Evolutionary conservation across 306 rosid species (phyloP), one percentile per base, ranked within the genome.

Genomic region (Fragaria iinumae): DNA sequence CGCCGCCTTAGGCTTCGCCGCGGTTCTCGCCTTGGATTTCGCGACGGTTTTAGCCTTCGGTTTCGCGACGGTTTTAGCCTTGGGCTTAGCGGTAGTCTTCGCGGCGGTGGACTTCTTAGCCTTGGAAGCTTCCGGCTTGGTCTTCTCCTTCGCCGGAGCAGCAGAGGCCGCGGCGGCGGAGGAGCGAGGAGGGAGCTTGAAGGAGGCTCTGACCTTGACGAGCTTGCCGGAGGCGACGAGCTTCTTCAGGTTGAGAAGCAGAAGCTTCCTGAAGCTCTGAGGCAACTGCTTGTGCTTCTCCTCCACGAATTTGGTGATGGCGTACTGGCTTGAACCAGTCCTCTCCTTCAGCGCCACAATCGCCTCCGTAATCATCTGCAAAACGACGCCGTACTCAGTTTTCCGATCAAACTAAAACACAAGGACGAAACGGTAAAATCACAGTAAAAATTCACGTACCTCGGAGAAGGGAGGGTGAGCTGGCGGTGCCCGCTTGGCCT

Each of bases 171-270:
- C 75, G 5, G 34, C 36, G 14, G 76, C 17, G 3, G 77, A 66
- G 3, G 78, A 76, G 36, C 82, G 84, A 13, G 91, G 34, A 0
- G 97, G 79, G 6, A 94, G 84, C 84, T 92, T 92, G 85, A 80
- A 94, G 0, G 98, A 94, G 63, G 84, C 82, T 80, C 90, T 94
- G 0, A 94, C 96, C 88, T 94, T 92, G 1, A 89, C 90, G 11
- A 94, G 93, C 72, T 87, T 90, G 0, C 84, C 96, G 8, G 91
- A 67, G 4, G 88, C 93, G 0, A 94, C 97, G 0, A 84, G 80
- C 49, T 89, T 94, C 85, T 94, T 94, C 71, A 94, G 66, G 20
- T 88, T 76, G 34, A 32, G 48, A 2, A 92, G 91, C 52, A 94
- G 34, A 10, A 94, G 95, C 86, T 92, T 94, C 81, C 69, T 82